Percentiles rank a stretch among this genome's conserved stretches.
These are phyloP conservation scores for Rhodosporidiobolus sp. DNA, from an alignment of 768 basidiomycete genomes.

Conservation along the genomic window DNA sequence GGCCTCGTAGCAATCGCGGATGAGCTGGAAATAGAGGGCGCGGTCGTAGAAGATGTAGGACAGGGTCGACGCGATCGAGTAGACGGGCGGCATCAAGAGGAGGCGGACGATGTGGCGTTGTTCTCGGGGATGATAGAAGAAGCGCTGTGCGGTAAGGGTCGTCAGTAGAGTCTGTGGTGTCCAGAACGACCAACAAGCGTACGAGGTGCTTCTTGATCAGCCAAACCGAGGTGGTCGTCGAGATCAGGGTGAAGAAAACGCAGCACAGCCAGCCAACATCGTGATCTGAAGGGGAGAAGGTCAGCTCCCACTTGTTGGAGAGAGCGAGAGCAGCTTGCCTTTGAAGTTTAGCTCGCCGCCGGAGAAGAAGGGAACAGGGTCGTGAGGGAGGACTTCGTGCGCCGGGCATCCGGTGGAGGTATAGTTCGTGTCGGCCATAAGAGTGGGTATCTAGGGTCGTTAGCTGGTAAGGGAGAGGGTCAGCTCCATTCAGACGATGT, in stretches of 20 bases:
- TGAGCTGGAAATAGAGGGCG: constrained; percentile 64
- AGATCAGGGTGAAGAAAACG: constrained; percentile 57
- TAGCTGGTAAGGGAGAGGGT: no score
- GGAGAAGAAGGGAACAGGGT: constrained; percentile 61
- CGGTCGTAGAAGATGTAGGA: constrained; percentile 52
- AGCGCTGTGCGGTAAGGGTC: constrained; percentile 51
- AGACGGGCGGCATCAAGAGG: constrained; percentile 74
- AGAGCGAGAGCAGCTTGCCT: constrained; percentile 50
- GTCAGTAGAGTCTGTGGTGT: not conserved
- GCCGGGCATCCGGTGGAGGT: constrained; percentile 40
- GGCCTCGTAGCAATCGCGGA: constrained; percentile 73
- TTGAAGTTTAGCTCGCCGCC: constrained; percentile 63
- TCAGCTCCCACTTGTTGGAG: not conserved
- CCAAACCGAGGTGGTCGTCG: constrained; percentile 47
- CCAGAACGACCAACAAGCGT: constrained; percentile 49
- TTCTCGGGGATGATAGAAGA: constrained; percentile 57
- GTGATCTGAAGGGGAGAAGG: constrained; percentile 53
- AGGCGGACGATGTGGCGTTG: constrained; percentile 62
- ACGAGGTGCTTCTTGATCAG: constrained; percentile 66
- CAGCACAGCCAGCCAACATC: constrained; percentile 71
- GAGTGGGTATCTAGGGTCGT: no score
- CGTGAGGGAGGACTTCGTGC: constrained; percentile 50
- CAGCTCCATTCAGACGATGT: no score
- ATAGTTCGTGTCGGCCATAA: not conserved
- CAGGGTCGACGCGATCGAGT: constrained; percentile 57